phyloP scores from a whole-genome alignment of 495 filamentous ascomycete genomes.

The Penicillium riverlandense region DNA sequence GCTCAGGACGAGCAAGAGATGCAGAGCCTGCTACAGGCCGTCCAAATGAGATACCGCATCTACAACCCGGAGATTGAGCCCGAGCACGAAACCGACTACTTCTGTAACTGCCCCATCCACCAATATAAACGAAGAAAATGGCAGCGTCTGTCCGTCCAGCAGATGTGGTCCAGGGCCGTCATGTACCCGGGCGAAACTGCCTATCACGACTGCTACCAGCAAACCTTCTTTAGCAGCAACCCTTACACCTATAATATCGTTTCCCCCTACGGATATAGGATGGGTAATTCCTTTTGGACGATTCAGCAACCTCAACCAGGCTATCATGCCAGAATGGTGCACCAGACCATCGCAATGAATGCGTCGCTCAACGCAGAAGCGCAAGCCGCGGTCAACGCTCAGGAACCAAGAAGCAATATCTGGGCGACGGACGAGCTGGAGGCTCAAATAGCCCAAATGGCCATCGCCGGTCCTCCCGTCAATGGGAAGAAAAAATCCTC shows the following conservation, averaged over 20 bases:
- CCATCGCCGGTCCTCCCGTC: slow-evolving; percentile 4
- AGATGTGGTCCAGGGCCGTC: slow-evolving; percentile 38
- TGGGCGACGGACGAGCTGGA: slow-evolving; percentile 24
- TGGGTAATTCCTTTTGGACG: slow-evolving; percentile 2
- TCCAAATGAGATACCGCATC: slow-evolving; percentile 26
- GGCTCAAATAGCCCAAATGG: slow-evolving; percentile 17
- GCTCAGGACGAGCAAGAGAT: slow-evolving; percentile 39
- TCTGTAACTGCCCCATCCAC: slow-evolving; percentile 27
- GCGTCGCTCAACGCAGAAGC: slow-evolving; percentile 27
- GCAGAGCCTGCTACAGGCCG: slow-evolving; percentile 28
- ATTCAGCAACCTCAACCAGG: slow-evolving; percentile 10
- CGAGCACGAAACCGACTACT: slow-evolving; percentile 30
- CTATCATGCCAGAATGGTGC: slow-evolving; percentile 21
- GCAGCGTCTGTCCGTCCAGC: slow-evolving; percentile 26
- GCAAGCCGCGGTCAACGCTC: slow-evolving; percentile 23
- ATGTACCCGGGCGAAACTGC: slow-evolving; percentile 42
- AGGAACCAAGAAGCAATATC: slow-evolving; percentile 32
- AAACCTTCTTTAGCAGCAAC: slow-evolving; percentile 17
- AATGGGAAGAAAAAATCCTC: not conserved
- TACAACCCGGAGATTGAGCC: slow-evolving; percentile 44
- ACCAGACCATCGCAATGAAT: slow-evolving; percentile 22
- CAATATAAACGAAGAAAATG: slow-evolving; percentile 23
- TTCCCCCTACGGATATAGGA: slow-evolving; percentile 15
- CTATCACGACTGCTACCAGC: slow-evolving; percentile 28
- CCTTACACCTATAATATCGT: slow-evolving; percentile 23